Evolutionary conservation across 2,329 filamentous ascomycete genomes (phyloP), one percentile per base, ranked within the genome.

Genomic region (Xylariaceae sp.): DNA sequence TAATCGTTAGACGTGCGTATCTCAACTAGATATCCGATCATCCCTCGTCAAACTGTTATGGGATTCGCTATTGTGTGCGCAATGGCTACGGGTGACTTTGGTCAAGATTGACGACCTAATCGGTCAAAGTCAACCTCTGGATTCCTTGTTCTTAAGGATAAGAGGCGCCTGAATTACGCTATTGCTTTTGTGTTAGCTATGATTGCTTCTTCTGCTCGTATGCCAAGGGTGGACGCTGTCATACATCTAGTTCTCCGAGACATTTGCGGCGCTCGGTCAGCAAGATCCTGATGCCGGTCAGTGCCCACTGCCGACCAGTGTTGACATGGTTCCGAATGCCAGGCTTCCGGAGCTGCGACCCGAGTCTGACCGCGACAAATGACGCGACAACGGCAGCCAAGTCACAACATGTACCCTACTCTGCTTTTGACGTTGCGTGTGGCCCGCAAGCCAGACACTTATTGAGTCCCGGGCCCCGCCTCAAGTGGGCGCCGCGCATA

Each of bases 161-260:
- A 63, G 6, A 63, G 49, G 6, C 65, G 63, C n/a, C 65, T 64
- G 1, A 64, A 63, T 41, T 66, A 66, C 9, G 60, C 65, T 52
- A 19, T 19, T 19, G 19, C 19, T 2, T 65, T 65, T 3, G 62
- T 62, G 27, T 66, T 67, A 30, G 65, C 64, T 63, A 65, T 65
- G 9, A 66, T 65, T 3, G 65, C 65, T 26, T 55, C 59, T 6
- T 67, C 64, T 35, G 60, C 55, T 64, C 65, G 67, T 41, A 53
- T 51, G 8, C 65, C 64, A 42, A 67, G 19, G 65, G 62, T 19
- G 64, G 65, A 31, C 62, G 60, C 29, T 62, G 61, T 32, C 60
- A 67, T 43, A 60, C 62, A 48, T 66, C 64, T 61, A 65, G 64
- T 11, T 62, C 60, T 11, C 50, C 57, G 3, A 67, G 53, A 50